A percentile compares a stretch with the other conserved stretches of the same genome.
phyloP scores from a whole-genome alignment of 345 rosid genomes.

The Bruguiera sexangula region DNA sequence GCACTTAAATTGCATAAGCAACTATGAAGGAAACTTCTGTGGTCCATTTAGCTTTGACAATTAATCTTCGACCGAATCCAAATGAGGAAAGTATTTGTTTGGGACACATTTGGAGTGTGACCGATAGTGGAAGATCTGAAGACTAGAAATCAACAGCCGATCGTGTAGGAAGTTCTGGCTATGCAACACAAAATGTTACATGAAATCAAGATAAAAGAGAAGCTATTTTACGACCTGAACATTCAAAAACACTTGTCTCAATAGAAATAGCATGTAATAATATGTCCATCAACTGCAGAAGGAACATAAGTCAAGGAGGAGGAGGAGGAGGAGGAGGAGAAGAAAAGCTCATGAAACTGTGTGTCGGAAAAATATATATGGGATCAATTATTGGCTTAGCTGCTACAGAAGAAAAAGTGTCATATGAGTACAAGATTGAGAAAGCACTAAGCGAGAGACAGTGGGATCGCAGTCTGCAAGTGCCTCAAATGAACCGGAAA shows the following conservation, averaged over 20 bases:
- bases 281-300: constrained; percentile 4
- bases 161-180: constrained; percentile 37
- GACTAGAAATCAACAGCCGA: constrained; percentile 42
- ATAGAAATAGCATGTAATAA: neutral
- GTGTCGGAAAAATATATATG: constrained; percentile 11
- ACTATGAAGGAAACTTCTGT: neutral
- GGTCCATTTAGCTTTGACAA: constrained; percentile 15
- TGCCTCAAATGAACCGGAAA: constrained; percentile 13
- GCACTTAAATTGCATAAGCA: too few relatives aligned
- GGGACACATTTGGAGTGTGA: constrained; percentile 27
- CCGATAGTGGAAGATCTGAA: constrained; percentile 39
- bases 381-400: constrained; percentile 22
- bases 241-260: constrained; percentile 1
- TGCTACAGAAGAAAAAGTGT: constrained; percentile 21
- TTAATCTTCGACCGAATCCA: constrained; percentile 34
- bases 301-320: constrained; percentile 3
- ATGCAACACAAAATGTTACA: constrained; percentile 17
- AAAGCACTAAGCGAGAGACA: constrained; percentile 14
- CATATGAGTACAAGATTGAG: constrained; percentile 8
- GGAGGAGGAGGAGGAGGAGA: constrained; percentile 7
- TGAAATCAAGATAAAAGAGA: constrained; percentile 26
- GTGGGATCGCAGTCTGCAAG: constrained; percentile 18
- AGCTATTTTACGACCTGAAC: neutral
- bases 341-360: constrained; percentile 5
- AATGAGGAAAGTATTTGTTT: constrained; percentile 51